Base-by-base conservation (phyloP, 345 rosid genomes). In the Luvunga scandens region DNA sequence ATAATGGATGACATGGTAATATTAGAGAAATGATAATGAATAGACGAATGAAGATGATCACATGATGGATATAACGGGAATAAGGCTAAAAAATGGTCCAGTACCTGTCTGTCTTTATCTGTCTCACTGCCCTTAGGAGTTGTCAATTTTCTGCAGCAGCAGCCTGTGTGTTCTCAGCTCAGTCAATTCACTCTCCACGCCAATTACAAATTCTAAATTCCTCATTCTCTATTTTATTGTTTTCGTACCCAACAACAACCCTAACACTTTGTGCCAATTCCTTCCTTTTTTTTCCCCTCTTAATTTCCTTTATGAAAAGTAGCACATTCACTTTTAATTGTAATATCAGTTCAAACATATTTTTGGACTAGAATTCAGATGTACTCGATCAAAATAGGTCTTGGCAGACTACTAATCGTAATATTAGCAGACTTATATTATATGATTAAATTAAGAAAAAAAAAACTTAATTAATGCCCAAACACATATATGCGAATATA, bases 101-200 rank as follows among this genome's bases (percentile, higher is more conserved):
- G 22, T 30, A 10, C 18, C 73, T 69, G 73, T 45, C 28, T 34
- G 27, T 30, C 39, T 45, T 24, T 16, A 19, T 69, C 19, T 69
- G 75, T 71, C 75, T 53, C 22, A 6, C 36, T 28, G 14, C 50
- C 64, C 38, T 6, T 13, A 72, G 66, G 66, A 56, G 22, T 72
- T 72, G 65, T 56, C 75, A 72, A 72, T 72, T 72, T 72, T 64
- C n/a, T 33, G 21, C 66, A 14, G 66, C 66, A 12, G 42, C 68
- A 63, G 67, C 9, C 57, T 53, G 57, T 31, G 10, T 64, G n/a
- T 21, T 21, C 67, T 30, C 33, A 16, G 38, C 73, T 48, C 73
- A 28, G 60, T 70, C 73, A 70, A 70, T 71, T 71, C 42, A 30
- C 28, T 21, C 7, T 55, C 63, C 31, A 22, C 39, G 30, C 42